Base-by-base conservation (phyloP, 2,329 filamentous ascomycete species). In the Huntiella bhutanensis region DNA sequence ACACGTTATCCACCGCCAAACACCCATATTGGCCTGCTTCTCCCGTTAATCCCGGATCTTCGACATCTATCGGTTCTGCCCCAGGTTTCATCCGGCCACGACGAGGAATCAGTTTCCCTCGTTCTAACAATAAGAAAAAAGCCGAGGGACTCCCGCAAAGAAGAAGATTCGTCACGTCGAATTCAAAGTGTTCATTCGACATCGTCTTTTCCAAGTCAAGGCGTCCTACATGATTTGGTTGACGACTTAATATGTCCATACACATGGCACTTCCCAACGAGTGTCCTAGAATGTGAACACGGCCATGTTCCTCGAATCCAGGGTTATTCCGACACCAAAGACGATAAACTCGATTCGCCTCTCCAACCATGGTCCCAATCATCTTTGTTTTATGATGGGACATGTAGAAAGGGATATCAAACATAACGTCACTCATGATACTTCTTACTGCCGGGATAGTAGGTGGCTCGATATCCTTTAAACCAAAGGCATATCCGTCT, bases 331-430 rank as follows among this genome's bases (percentile, higher is more conserved):
- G 71, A 57, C 87, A 95, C 91, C 91, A 98, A 1, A 96, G 70
- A 13, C 82, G 75, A 58, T 94, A 96, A n/a, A 98, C 83, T 4
- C 88, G 75, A 56, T 98, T 98, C 5, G 91, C 88, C 63, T 98
- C 91, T 49, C 72, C 73, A 36, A 93, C 79, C 41, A 95, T 77
- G 1, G 91, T 87, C 38, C 79, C 72, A 43, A 94, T 82, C 87
- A 98, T 96, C 60, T 86, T 94, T 3, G 80, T 75, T 56, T 96
- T 94, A 62, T 96, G 88, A 49, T 92, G 82, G 0, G 88, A 96
- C 63, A 98, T 79, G 63, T 96, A 98, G 58, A 94, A 96, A 0
- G 91, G 91, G 43, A 98, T 88, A 58, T 98, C 91, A 43, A 96
- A 80, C 85, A 98, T 95, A 54, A 98, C 85, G 59, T 98, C 91